These are phyloP conservation scores for Jackrogersella multiformis DNA, from an alignment of 495 filamentous ascomycete genomes.

Conservation along the genomic window DNA sequence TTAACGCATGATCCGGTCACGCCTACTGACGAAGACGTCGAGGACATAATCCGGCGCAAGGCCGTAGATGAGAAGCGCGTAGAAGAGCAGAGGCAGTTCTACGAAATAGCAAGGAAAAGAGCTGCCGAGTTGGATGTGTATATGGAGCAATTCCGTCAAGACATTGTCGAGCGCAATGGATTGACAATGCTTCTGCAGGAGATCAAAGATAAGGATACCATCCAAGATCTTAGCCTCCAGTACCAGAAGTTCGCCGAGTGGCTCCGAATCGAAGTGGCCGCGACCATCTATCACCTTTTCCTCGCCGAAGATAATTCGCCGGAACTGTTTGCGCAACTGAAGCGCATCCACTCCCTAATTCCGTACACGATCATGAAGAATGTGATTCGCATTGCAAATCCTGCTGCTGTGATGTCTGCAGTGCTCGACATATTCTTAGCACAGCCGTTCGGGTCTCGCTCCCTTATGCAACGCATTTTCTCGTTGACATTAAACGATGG, in stretches of 20 bases:
- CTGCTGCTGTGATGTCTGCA: constrained; percentile 92
- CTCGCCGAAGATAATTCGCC: constrained; percentile 97
- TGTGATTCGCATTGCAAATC: constrained; percentile 94
- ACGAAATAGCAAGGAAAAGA: constrained; percentile 90
- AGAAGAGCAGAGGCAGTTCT: constrained; percentile 92
- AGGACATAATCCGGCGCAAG: constrained; percentile 81
- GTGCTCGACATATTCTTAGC: constrained; percentile 95
- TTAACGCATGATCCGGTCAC: constrained; percentile 73
- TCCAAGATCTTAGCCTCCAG: constrained; percentile 88
- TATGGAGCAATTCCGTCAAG: constrained; percentile 85
- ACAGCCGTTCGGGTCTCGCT: constrained; percentile 89
- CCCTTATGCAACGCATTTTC: constrained; percentile 91
- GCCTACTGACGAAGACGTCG: constrained; percentile 80
- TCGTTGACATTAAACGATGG: constrained; percentile 91
- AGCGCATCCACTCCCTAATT: constrained; percentile 90
- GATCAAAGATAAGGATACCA: constrained; percentile 84
- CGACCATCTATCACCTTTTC: constrained; percentile 96
- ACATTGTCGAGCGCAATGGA: constrained; percentile 73
- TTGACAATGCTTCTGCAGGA: constrained; percentile 93
- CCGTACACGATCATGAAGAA: constrained; percentile 95
- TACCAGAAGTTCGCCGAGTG: constrained; percentile 99
- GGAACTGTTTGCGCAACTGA: constrained; percentile 92
- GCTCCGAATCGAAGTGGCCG: constrained; percentile 96
- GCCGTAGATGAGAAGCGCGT: constrained; percentile 86
- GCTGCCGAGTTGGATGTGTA: constrained; percentile 94